These are phyloP conservation scores for Diplocarpon mali DNA, from an alignment of 2,329 filamentous ascomycete species.

Conservation along the genomic window DNA sequence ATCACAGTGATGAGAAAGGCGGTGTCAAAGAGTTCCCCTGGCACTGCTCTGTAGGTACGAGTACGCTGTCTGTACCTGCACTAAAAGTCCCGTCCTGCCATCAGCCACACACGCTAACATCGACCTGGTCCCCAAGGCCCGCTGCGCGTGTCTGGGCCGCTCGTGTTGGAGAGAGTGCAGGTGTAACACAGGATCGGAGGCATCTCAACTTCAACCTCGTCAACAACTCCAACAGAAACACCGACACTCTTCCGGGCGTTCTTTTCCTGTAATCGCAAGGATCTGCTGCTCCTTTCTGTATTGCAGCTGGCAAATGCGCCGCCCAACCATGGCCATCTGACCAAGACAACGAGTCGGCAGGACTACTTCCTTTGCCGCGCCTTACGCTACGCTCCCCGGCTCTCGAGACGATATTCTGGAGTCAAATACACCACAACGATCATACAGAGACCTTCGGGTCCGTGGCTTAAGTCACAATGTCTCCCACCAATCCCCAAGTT, in stretches of 20 bases:
- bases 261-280: background rate
- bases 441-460: conserved; percentile 13
- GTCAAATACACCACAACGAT: conserved; percentile 5
- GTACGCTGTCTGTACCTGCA: too few species aligned
- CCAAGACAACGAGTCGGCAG: background rate
- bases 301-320: conserved; percentile 2
- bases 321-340: conserved; percentile 2
- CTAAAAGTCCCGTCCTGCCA: too few species aligned
- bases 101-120: too few species aligned
- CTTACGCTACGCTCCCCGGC: background rate
- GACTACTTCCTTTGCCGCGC: conserved; percentile 5
- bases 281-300: background rate
- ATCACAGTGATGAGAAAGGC: too few species aligned
- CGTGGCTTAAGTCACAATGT: conserved; percentile 30
- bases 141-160: background rate
- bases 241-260: background rate
- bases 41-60: too few species aligned
- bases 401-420: background rate
- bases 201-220: conserved; percentile 3
- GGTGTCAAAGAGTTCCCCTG: too few species aligned
- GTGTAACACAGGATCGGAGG: conserved; percentile 9
- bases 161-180: background rate
- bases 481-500: conserved; percentile 37
- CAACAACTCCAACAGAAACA: background rate
- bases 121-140: too few species aligned